phyloP scores from a whole-genome alignment of 768 basidiomycete species.

The Phallus indusiatus region DNA sequence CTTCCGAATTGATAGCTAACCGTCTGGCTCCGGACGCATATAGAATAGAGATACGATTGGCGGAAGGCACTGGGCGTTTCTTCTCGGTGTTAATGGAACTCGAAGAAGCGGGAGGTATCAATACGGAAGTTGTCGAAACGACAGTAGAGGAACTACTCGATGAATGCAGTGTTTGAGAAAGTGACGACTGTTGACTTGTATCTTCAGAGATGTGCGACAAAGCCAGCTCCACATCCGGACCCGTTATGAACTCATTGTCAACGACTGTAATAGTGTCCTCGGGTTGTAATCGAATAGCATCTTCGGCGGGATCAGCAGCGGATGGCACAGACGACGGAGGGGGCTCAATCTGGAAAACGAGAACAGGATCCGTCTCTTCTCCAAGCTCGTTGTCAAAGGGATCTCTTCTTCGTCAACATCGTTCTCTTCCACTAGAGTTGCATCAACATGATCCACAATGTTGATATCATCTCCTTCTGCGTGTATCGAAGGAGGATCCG shows the following conservation, averaged over 20 bases:
- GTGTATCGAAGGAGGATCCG: not conserved
- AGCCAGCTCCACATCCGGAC: conserved; percentile 40
- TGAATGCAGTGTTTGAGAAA: conserved; percentile 5
- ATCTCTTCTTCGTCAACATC: not conserved
- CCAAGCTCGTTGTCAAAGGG: not conserved
- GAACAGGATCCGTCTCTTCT: not conserved
- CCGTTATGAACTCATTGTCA: not conserved
- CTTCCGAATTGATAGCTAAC: conserved; percentile 81
- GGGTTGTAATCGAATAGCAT: not conserved
- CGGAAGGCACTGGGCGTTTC: conserved; percentile 40
- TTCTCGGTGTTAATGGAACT: conserved; percentile 5
- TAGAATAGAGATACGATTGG: conserved; percentile 87
- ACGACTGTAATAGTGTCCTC: not conserved
- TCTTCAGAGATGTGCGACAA: conserved; percentile 43
- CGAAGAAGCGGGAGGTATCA: not conserved
- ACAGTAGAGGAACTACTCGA: conserved; percentile 25
- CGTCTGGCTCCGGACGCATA: conserved; percentile 85
- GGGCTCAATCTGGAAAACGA: not conserved
- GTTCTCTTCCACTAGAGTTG: not conserved
- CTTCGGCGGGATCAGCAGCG: not conserved
- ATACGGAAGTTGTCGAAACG: conserved; percentile 18
- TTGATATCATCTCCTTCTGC: not conserved
- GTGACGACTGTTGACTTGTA: conserved; percentile 2
- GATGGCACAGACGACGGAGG: not conserved
- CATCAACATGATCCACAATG: not conserved